Evolutionary conservation across 441 rosid genomes (phyloP).

Genomic region (Adansonia rubrostipa): DNA sequence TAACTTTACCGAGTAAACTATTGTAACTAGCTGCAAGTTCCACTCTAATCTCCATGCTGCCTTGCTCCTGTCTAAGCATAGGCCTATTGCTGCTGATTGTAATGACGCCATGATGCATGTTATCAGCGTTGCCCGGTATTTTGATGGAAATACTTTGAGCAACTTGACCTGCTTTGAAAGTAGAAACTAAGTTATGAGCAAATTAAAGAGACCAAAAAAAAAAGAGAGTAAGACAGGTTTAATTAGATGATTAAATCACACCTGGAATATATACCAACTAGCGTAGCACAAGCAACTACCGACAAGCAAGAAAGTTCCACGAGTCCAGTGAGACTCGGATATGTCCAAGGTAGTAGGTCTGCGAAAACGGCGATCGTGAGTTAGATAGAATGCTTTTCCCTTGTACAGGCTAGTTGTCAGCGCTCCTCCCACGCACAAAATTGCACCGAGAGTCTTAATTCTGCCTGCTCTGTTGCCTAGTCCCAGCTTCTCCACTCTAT

Average conservation of each 20-base stretch:
- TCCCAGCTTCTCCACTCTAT: conserved; percentile 42
- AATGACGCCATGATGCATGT: conserved; percentile 39
- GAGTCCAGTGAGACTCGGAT: conserved; percentile 27
- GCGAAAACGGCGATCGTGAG: conserved; percentile 2
- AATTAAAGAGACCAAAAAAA: not conserved
- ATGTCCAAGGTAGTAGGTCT: not conserved
- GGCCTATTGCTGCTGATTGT: conserved; percentile 39
- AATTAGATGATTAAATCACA: not conserved
- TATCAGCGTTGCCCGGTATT: conserved; percentile 45
- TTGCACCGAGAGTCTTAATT: conserved; percentile 41
- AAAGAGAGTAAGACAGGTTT: not conserved
- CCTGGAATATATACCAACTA: conserved; percentile 48
- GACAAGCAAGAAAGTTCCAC: conserved; percentile 38
- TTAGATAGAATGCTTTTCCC: conserved; percentile 40
- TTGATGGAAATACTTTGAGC: conserved; percentile 41
- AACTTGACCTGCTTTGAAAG: conserved; percentile 40
- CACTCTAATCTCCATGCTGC: conserved; percentile 44
- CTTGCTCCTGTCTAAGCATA: conserved; percentile 34
- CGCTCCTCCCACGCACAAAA: conserved; percentile 43
- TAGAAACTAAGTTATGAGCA: not conserved
- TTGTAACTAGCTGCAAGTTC: conserved; percentile 45
- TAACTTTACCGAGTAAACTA: conserved; percentile 45
- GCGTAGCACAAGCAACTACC: conserved; percentile 44
- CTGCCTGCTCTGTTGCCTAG: conserved; percentile 38
- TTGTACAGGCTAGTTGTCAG: conserved; percentile 37